Conservation (phyloP, 2,329 filamentous ascomycete genomes). For the Trichophyton equinum region DNA sequence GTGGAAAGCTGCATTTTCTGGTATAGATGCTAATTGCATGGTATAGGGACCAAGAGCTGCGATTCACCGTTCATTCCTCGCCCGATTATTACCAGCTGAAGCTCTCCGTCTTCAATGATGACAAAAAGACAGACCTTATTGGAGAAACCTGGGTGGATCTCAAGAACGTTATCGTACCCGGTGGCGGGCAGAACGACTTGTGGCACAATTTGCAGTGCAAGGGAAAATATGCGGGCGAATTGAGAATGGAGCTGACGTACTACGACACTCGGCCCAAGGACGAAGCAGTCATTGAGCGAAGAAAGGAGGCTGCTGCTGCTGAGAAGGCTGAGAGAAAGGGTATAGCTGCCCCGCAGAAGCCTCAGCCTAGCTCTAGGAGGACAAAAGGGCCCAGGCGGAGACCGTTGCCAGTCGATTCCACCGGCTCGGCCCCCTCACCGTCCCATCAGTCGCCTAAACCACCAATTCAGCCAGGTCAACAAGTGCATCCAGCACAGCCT, state of each 20-base stretch:
- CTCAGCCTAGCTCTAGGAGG: conserved; percentile 37
- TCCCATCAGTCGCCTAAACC: not conserved
- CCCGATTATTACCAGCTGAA: conserved; percentile 94
- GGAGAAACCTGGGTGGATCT: conserved; percentile 87
- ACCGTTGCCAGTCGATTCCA: conserved; percentile 69
- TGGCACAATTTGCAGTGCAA: conserved; percentile 83
- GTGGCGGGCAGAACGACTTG: conserved; percentile 84
- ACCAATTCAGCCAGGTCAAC: not conserved
- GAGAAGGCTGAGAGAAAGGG: conserved; percentile 19
- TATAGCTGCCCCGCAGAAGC: not conserved
- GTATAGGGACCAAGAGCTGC: conserved; percentile 86
- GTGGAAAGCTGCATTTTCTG: not conserved
- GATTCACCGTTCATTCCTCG: conserved; percentile 91
- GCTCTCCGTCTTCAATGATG: conserved; percentile 92
- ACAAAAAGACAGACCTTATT: conserved; percentile 94
- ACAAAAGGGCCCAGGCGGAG: conserved; percentile 63
- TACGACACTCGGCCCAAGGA: conserved; percentile 86
- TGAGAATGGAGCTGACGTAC: conserved; percentile 89
- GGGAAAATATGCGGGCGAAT: conserved; percentile 90
- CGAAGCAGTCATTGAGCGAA: conserved; percentile 47
- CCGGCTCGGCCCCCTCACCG: conserved; percentile 38
- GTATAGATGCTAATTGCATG: not conserved
- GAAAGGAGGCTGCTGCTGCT: conserved; percentile 32
- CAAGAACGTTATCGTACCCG: conserved; percentile 63
- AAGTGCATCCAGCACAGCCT: not conserved